Conservation (phyloP, 139 green algal genomes). For the Coelastrella sp. region DNA sequence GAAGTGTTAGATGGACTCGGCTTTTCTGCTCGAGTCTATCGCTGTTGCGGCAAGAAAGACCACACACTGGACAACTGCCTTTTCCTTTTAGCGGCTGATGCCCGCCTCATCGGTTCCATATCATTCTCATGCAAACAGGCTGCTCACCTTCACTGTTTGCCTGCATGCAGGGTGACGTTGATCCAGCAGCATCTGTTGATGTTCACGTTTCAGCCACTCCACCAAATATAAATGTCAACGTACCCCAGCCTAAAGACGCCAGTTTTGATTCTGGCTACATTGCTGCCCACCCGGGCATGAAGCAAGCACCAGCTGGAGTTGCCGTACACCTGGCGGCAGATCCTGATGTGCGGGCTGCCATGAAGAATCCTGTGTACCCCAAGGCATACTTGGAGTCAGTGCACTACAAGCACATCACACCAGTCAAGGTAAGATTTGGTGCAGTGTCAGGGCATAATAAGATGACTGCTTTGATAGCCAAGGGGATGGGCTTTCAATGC, state of each 20-base stretch:
- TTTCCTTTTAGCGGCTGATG: no score
- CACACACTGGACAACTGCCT: no score
- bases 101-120: no score
- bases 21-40: no score
- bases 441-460: neutral
- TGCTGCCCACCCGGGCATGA: neutral
- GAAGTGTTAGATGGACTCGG: no score
- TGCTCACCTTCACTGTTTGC: no score
- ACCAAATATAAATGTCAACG: neutral
- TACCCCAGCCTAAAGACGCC: neutral
- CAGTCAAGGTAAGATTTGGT: constrained; percentile 59
- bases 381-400: constrained; percentile 75
- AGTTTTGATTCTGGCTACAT: neutral
- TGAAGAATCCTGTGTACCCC: constrained; percentile 74
- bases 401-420: constrained; percentile 61
- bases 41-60: no score
- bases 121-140: no score
- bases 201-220: no score
- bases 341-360: constrained; percentile 43
- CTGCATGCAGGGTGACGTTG: neutral
- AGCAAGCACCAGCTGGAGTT: neutral
- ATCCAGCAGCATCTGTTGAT: neutral
- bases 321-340: neutral
- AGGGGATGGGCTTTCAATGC: neutral
- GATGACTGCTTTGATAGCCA: neutral